A percentile compares a stretch with the other conserved stretches of the same genome.
Evolutionary conservation across 495 filamentous ascomycete species (phyloP).

Genomic region (Penicillium canariense): DNA sequence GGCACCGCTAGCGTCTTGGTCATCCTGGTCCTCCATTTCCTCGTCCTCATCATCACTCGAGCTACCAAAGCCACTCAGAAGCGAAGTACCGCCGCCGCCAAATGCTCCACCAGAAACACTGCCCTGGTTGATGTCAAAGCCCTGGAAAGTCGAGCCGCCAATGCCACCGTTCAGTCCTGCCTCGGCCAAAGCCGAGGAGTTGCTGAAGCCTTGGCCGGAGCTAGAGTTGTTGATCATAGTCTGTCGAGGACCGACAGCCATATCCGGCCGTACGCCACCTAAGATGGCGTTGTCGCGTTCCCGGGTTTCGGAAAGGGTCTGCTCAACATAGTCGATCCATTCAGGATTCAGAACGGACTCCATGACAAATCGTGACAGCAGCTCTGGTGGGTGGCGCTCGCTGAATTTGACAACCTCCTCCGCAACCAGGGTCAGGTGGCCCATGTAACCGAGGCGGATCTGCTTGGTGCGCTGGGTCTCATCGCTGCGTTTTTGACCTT

Average conservation of each 20-base stretch:
- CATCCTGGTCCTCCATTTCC: conserved; percentile 85
- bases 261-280: conserved; percentile 91
- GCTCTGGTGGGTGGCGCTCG: conserved; percentile 85
- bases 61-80: conserved; percentile 93
- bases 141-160: conserved; percentile 61
- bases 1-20: conserved; percentile 39
- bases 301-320: conserved; percentile 86
- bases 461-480: conserved; percentile 74
- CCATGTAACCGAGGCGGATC: conserved; percentile 97
- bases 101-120: conserved; percentile 65
- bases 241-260: conserved; percentile 67
- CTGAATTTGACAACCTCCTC: conserved; percentile 99
- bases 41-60: conserved; percentile 97
- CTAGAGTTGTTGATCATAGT: conserved; percentile 61
- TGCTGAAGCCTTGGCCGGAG: conserved; percentile 56
- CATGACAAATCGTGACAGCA: conserved; percentile 78
- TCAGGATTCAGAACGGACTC: conserved; percentile 82
- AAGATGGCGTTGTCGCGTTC: conserved; percentile 98
- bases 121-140: conserved; percentile 72
- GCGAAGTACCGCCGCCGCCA: conserved; percentile 60
- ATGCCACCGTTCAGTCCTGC: conserved; percentile 62
- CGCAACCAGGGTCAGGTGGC: conserved; percentile 93
- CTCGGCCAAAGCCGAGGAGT: conserved; percentile 67
- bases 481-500: conserved; percentile 84
- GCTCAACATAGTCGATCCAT: conserved; percentile 96